Base-by-base conservation (phyloP, 148 eudicot genomes). In the Amaranthus palmeri region DNA sequence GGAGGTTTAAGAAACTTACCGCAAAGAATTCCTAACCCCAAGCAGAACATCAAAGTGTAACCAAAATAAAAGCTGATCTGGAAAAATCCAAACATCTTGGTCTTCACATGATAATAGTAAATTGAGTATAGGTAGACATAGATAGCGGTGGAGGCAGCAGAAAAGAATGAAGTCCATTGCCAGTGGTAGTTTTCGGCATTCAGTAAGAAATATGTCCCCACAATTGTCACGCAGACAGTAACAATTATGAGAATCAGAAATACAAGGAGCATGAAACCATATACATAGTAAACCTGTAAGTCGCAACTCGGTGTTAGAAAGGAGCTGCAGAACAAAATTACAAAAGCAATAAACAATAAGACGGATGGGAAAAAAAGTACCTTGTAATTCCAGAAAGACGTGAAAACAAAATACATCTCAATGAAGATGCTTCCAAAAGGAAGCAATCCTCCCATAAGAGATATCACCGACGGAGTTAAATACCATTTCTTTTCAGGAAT, bases 61-160 rank as follows among this genome's bases (percentile, higher is more conserved):
- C 97, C 93, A 59, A 95, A 95, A 81, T 95, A 95, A 77, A 95
- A 95, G 93, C 98, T 95, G 74, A 92, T 91, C 78, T 95, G 98
- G 87, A 95, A 95, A 85, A 95, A 95, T 57, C 97, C 97, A 3
- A 87, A 86, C 97, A 91, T 91, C 84, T 91, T 91, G 40, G 97
- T 95, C 96, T 95, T 95, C 74, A 86, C 93, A 56, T 85, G 85
- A 76, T 84, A 95, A 82, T 95, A 95, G 68, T 95, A 95, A 65
- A 95, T 78, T 1, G 98, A 88, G 75, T 95, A 95, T 74, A 95
- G 74, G 82, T 82, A 95, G 36, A 95, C 98, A 68, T 95, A 95
- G 65, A 89, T 80, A 17, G 90, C 96, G 2, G 98, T 91, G 13
- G 97, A 91, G 64, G 91, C 89, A 51, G 97, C 97, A 9, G 97